These are phyloP conservation scores for Trichoderma orchidacearum DNA, from an alignment of 495 filamentous ascomycete species.

Conservation along the genomic window DNA sequence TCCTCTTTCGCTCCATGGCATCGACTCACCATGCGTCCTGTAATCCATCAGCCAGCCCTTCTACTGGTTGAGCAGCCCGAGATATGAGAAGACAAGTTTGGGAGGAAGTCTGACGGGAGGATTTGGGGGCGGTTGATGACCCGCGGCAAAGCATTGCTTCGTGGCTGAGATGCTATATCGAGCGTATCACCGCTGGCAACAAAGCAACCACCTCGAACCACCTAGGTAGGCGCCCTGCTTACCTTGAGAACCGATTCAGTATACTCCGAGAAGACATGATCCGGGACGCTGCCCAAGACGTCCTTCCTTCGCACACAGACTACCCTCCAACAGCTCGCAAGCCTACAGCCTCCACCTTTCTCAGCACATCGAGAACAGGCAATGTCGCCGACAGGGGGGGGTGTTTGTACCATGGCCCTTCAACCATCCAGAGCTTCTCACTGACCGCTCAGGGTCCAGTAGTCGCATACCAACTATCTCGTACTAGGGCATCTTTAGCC, in stretches of 20 bases:
- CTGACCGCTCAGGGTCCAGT: background rate
- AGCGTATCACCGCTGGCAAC: too few species aligned
- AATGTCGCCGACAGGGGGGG: background rate
- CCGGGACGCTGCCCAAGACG: too few species aligned
- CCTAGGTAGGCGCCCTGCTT: too few species aligned
- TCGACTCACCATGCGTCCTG: background rate
- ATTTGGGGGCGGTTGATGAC: background rate
- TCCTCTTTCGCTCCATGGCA: background rate
- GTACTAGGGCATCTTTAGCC: background rate
- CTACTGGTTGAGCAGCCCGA: too few species aligned
- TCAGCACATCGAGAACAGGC: background rate
- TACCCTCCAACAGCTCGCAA: background rate
- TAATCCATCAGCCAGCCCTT: background rate
- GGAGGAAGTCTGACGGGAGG: background rate
- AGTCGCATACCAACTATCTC: background rate
- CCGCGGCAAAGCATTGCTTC: background rate
- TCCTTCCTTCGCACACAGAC: too few species aligned
- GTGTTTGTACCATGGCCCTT: background rate
- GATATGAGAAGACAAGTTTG: too few species aligned
- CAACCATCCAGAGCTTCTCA: background rate
- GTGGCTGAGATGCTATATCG: too few species aligned
- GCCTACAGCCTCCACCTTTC: background rate
- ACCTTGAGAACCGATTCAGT: too few species aligned
- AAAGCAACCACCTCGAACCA: too few species aligned
- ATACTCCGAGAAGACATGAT: too few species aligned